phyloP scores from a whole-genome alignment of 2,329 filamentous ascomycete genomes.

The Colletotrichum sp. region DNA sequence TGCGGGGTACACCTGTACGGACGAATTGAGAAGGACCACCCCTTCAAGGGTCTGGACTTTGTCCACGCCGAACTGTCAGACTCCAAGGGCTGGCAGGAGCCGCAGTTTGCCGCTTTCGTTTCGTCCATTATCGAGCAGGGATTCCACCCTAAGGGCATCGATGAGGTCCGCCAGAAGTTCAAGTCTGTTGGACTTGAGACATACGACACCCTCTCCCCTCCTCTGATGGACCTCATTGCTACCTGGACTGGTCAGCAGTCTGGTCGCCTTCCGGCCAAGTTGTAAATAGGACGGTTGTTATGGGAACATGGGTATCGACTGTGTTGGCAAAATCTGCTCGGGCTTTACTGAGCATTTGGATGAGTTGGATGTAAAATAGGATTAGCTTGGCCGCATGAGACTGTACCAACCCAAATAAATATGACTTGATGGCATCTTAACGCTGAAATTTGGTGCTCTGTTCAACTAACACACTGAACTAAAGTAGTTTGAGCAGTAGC shows the following conservation, averaged over 20 bases:
- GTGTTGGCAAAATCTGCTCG: neutral
- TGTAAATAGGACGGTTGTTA: neutral
- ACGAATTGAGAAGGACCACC: constrained; percentile 67
- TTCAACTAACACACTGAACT: neutral
- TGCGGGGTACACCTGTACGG: constrained; percentile 69
- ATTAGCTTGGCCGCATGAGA: neutral
- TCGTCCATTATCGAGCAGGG: constrained; percentile 73
- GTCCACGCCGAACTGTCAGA: constrained; percentile 68
- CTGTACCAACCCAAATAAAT: neutral
- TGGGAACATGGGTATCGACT: neutral
- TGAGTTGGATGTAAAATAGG: neutral
- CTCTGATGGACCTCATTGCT: constrained; percentile 67
- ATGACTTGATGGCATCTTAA: neutral
- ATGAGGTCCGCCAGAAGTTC: constrained; percentile 58
- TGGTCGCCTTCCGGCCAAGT: constrained; percentile 26
- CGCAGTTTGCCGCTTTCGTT: constrained; percentile 73
- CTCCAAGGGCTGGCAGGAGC: constrained; percentile 72
- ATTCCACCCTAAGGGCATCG: constrained; percentile 59
- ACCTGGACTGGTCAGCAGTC: constrained; percentile 59
- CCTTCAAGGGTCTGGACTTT: constrained; percentile 74
- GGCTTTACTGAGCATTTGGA: neutral
- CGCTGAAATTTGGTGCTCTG: neutral
- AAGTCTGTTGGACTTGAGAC: constrained; percentile 60
- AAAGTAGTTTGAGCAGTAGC: neutral
- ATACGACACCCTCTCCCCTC: constrained; percentile 67